Conservation (phyloP, 345 rosid species). For the Hibiscus tridactylites region DNA sequence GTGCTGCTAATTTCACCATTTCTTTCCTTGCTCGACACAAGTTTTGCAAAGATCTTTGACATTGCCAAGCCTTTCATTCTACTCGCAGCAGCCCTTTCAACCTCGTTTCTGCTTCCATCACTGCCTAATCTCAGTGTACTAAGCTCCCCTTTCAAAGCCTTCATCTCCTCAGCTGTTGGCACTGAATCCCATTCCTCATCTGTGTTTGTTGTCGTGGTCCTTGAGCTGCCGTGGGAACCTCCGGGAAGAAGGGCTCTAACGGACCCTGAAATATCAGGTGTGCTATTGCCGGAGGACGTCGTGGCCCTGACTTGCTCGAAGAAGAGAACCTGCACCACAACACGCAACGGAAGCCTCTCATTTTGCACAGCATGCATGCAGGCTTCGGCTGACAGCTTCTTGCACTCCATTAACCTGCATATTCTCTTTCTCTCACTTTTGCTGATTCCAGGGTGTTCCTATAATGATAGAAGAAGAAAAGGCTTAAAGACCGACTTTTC, state of each 20-base stretch:
- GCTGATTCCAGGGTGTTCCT: constrained; percentile 55
- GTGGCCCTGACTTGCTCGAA: constrained; percentile 69
- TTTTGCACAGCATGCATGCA: constrained; percentile 83
- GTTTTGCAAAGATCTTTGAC: constrained; percentile 52
- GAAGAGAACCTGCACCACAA: constrained; percentile 85
- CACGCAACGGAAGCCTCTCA: constrained; percentile 73
- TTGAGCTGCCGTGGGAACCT: constrained; percentile 77
- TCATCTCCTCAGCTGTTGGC: constrained; percentile 62
- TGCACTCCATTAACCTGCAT: constrained; percentile 69
- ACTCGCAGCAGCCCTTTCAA: constrained; percentile 28
- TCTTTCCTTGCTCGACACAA: constrained; percentile 54
- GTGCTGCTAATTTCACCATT: constrained; percentile 57
- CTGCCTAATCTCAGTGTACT: constrained; percentile 33
- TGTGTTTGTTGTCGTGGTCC: constrained; percentile 66
- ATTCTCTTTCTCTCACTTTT: constrained; percentile 66
- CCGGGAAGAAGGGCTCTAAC: constrained; percentile 38
- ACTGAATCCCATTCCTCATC: constrained; percentile 91
- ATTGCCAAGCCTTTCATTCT: constrained; percentile 51
- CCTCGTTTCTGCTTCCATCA: constrained; percentile 20
- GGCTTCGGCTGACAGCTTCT: constrained; percentile 69
- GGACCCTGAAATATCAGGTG: constrained; percentile 52
- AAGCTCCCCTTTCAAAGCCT: constrained; percentile 63
- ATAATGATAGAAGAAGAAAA: background rate
- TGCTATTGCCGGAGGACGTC: constrained; percentile 40
- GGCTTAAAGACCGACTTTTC: background rate